phyloP scores from a whole-genome alignment of 495 filamentous ascomycete species.

The Hypoxylon fuscum region DNA sequence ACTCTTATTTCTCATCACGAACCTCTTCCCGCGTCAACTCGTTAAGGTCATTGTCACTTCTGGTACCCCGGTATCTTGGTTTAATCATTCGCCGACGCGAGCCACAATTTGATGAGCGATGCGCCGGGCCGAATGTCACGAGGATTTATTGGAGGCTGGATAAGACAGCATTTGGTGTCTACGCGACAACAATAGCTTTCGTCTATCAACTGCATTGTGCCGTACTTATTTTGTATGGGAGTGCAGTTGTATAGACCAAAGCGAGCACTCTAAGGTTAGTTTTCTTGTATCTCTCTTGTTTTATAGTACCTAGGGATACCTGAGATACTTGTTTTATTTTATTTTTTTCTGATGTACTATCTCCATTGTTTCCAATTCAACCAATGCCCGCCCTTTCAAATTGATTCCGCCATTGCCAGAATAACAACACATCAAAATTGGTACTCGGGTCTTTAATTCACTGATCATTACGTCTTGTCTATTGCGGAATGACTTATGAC shows the following conservation, averaged over 20 bases:
- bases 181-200: slow-evolving; percentile 44
- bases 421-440: slow-evolving; percentile 21
- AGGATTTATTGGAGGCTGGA: slow-evolving; percentile 48
- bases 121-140: slow-evolving; percentile 46
- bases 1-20: slow-evolving; percentile 10
- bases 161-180: slow-evolving; percentile 43
- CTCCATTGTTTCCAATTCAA: slow-evolving; percentile 26
- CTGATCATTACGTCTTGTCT: slow-evolving; percentile 3
- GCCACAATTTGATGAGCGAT: slow-evolving; percentile 47
- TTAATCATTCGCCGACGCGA: slow-evolving; percentile 38
- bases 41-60: not conserved
- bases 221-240: slow-evolving; percentile 14
- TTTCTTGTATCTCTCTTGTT: not conserved
- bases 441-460: slow-evolving; percentile 11
- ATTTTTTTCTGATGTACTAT: slow-evolving; percentile 11
- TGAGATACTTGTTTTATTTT: slow-evolving; percentile 6
- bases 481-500: slow-evolving; percentile 9
- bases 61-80: not conserved
- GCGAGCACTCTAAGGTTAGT: slow-evolving; percentile 33
- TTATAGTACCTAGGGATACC: too few species aligned
- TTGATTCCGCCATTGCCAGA: slow-evolving; percentile 16
- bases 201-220: slow-evolving; percentile 28
- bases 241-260: slow-evolving; percentile 17
- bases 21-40: not conserved
- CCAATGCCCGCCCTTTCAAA: slow-evolving; percentile 25